Evolutionary conservation across 768 basidiomycete genomes (phyloP).

Genomic region (Leccinum disarticulatum): DNA sequence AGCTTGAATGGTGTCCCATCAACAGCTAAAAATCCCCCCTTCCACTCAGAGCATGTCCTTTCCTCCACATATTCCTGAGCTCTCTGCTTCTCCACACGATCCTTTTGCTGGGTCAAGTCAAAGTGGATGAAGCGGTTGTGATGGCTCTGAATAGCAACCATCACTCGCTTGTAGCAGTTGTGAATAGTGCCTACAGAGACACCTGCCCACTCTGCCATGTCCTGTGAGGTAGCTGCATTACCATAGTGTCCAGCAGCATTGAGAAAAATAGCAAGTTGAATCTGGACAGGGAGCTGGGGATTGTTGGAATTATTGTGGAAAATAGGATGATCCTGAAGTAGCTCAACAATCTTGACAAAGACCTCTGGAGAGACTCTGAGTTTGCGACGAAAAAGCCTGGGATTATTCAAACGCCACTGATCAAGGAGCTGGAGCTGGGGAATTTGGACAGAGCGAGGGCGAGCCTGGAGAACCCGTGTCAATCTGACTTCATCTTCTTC

Average conservation of each 20-base stretch:
- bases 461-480: neutral
- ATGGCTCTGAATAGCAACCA: constrained; percentile 13
- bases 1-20: constrained; percentile 13
- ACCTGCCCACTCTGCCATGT: constrained; percentile 24
- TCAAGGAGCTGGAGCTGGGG: neutral
- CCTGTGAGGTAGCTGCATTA: constrained; percentile 14
- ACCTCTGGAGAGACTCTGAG: no score
- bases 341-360: no score
- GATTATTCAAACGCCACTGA: no score
- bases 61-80: neutral
- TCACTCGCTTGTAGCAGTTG: constrained; percentile 17
- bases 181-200: constrained; percentile 17
- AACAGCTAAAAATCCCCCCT: constrained; percentile 12
- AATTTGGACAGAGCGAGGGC: neutral
- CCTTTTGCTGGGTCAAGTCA: neutral
- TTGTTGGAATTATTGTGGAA: no score
- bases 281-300: no score
- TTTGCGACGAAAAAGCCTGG: no score
- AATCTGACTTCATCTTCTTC: neutral
- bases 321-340: no score
- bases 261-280: no score
- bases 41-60: neutral
- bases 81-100: neutral
- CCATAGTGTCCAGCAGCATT: constrained; percentile 21
- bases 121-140: constrained; percentile 12